Evolutionary conservation across 805 yeast species (phyloP), one percentile per base, ranked within the genome.

Genomic region (Candida sphagnicola): DNA sequence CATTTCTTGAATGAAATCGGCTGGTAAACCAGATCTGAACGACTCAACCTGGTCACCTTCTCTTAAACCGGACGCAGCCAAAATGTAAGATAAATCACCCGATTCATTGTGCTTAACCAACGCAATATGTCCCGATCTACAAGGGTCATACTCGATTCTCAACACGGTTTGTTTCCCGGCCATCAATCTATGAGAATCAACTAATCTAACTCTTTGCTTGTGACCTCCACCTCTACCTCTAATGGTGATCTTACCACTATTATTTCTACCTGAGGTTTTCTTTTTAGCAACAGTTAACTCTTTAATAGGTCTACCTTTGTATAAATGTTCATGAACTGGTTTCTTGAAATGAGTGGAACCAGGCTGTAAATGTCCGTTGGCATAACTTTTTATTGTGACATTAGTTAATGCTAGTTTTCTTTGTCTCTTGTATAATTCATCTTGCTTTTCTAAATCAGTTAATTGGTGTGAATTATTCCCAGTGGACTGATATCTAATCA

Each of bases 141-240:
- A 85, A 35, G 99, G 99, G 64, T 93, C 99, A 57, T 88, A 88
- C 62, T 93, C 99, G 43, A 93, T 86, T 59, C 99, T 75, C 46
- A 80, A 67, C 16, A 93, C 97, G 23, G 76, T 74, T 51, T 87
- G 93, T 31, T 73, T 75, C 18, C 97, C 98, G 1, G 80, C 64
- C 3, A 59, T 74, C 28, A 59, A 53, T 55, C 99, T 77, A 50
- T 71, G 66, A 53, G 81, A 82, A 62, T 93, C 99, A 16, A 93
- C 74, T 24, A 86, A 60, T 53, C 99, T 78, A 28, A 86, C 74
- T 62, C 99, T 79, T 55, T 91, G 82, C 61, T 85, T 86, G 60
- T 85, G 93, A 25, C 98, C 98, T 53, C 99, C 99, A 59, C 98
- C 99, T 61, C 95, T 80, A 61, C 93, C 96, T 58, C 99, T 79